Evolutionary conservation across 2,329 filamentous ascomycete species (phyloP).

Genomic region (Neopestalotiopsis sp.): DNA sequence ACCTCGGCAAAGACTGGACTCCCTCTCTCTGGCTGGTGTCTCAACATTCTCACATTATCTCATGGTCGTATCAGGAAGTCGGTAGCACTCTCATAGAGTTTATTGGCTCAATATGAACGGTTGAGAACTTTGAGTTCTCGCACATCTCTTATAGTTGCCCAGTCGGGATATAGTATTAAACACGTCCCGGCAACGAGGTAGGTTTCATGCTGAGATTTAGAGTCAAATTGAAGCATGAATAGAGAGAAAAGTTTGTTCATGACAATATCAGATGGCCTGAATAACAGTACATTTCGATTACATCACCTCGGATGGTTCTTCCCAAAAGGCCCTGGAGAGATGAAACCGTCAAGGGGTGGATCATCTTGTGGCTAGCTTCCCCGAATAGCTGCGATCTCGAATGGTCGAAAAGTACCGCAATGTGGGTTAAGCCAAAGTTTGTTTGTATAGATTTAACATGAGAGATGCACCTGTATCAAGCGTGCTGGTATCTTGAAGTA

Average conservation of each 20-base stretch:
- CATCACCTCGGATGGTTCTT: neutral
- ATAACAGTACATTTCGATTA: neutral
- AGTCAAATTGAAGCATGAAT: neutral
- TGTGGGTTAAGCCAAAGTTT: neutral
- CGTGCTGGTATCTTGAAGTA: neutral
- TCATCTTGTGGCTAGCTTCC: neutral
- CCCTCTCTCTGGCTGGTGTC: neutral
- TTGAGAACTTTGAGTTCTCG: too few relatives aligned
- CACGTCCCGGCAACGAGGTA: neutral
- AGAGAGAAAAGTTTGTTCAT: neutral
- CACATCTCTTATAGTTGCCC: neutral
- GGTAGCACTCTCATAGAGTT: neutral
- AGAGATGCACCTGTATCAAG: neutral
- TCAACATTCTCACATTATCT: neutral
- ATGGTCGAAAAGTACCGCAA: neutral
- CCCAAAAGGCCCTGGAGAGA: neutral
- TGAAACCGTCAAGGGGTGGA: neutral
- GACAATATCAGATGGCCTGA: neutral
- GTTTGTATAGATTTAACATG: neutral
- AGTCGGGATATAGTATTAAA: neutral
- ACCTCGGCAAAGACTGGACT: neutral
- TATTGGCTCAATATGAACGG: too few relatives aligned
- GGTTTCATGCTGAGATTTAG: neutral
- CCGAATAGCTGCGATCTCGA: neutral
- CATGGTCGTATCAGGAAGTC: neutral